These are phyloP conservation scores for Globisporangium nunn DNA, from an alignment of 352 stramenopile genomes.

Conservation along the genomic window DNA sequence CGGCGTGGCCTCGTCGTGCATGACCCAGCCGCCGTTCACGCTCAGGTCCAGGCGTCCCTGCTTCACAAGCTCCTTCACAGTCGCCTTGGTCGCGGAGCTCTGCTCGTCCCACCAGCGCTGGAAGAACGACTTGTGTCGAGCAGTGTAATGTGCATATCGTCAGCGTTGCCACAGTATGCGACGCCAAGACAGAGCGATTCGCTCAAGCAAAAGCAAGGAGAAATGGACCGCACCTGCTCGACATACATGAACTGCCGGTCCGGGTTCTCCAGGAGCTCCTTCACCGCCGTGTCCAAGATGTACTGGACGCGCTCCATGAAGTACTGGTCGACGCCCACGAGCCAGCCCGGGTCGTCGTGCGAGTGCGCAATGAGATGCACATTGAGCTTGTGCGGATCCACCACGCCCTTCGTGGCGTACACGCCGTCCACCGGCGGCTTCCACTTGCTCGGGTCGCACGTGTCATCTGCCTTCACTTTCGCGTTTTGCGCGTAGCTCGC, in stretches of 20 bases:
- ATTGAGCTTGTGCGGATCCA: slow-evolving; percentile 83
- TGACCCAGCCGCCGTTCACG: slow-evolving; percentile 96
- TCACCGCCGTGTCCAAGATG: slow-evolving; percentile 92
- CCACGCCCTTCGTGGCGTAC: slow-evolving; percentile 56
- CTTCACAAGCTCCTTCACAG: slow-evolving; percentile 85
- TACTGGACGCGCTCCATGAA: slow-evolving; percentile 91
- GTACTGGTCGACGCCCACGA: slow-evolving; percentile 97
- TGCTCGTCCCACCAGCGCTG: slow-evolving; percentile 95
- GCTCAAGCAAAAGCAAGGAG: not conserved
- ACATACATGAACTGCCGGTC: slow-evolving; percentile 94
- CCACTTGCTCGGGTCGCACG: slow-evolving; percentile 63
- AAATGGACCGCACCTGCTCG: slow-evolving; percentile 44
- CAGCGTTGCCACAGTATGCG: too few species aligned
- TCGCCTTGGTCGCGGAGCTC: slow-evolving; percentile 47
- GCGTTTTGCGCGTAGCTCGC: not conserved
- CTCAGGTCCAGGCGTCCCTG: slow-evolving; percentile 90
- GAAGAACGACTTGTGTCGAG: slow-evolving; percentile 83
- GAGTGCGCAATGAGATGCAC: slow-evolving; percentile 96
- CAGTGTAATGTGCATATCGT: too few species aligned
- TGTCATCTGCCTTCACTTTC: not conserved
- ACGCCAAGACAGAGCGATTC: too few species aligned
- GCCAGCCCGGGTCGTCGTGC: slow-evolving; percentile 94
- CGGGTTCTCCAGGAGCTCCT: slow-evolving; percentile 83
- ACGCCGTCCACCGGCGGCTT: slow-evolving; percentile 44
- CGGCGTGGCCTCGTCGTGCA: slow-evolving; percentile 97